Percentiles rank a stretch among this genome's conserved stretches.
These are phyloP conservation scores for Salix purpurea DNA, from an alignment of 345 rosid genomes.

Conservation along the genomic window DNA sequence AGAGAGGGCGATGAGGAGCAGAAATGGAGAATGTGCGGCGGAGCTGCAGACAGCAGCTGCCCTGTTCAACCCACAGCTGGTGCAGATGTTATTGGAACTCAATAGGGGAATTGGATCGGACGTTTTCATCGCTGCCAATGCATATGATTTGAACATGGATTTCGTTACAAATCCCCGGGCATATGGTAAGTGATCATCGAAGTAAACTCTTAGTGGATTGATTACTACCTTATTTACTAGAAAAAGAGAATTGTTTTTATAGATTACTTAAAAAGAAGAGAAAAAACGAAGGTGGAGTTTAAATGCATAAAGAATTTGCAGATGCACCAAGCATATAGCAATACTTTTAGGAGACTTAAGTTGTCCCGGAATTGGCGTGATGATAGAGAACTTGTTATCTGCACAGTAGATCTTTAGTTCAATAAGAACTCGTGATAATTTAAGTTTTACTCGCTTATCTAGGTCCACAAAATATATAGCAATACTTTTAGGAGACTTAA, in stretches of 20 bases:
- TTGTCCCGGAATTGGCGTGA: too few relatives aligned
- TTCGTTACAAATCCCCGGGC: slow-evolving; percentile 56
- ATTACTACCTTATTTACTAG: too few relatives aligned
- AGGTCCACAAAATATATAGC: too few relatives aligned
- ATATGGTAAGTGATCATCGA: slow-evolving; percentile 38
- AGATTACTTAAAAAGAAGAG: too few relatives aligned
- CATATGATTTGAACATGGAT: slow-evolving; percentile 46
- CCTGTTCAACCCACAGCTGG: slow-evolving; percentile 59
- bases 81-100: slow-evolving; percentile 43
- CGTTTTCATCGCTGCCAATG: slow-evolving; percentile 54
- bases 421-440: rapidly evolving
- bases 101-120: slow-evolving; percentile 50
- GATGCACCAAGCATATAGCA: not conserved
- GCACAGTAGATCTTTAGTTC: too few relatives aligned
- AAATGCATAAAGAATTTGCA: not conserved
- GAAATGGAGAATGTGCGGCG: slow-evolving; percentile 47
- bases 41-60: slow-evolving; percentile 61
- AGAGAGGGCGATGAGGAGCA: slow-evolving; percentile 52
- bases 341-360: too few relatives aligned
- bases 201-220: not conserved
- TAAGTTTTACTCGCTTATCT: too few relatives aligned
- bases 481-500: too few relatives aligned
- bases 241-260: too few relatives aligned
- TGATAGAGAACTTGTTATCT: too few relatives aligned
- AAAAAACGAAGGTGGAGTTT: not conserved